Evolutionary conservation across 345 rosid species (phyloP).

Genomic region (Dimocarpus longan): DNA sequence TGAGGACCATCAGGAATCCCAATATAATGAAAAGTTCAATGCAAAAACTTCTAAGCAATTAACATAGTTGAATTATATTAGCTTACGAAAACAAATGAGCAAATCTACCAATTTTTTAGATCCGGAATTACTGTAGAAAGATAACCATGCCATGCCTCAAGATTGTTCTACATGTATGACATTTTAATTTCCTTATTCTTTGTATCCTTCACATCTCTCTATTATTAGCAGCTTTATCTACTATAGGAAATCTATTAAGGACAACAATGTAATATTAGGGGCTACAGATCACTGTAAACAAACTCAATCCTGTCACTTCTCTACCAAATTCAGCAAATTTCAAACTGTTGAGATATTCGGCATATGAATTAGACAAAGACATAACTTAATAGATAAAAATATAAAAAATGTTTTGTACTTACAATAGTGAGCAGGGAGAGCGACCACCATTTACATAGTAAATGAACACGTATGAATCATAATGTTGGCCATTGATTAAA

Average conservation of each 20-base stretch:
- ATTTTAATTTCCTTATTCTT: neutral
- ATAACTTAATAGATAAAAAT: slow-evolving; percentile 17
- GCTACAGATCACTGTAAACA: neutral
- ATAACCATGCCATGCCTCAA: neutral
- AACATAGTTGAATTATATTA: neutral
- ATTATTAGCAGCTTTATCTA: neutral
- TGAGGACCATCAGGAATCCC: neutral
- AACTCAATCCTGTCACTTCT: neutral
- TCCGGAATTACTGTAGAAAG: neutral
- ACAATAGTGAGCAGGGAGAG: slow-evolving; percentile 89
- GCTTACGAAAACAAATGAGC: neutral
- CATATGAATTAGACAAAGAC: neutral
- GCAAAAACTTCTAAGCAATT: neutral
- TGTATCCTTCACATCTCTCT: neutral
- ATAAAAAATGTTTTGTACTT: slow-evolving; percentile 41
- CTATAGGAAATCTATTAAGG: neutral
- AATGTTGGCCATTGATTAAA: slow-evolving; percentile 73
- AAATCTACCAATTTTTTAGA: neutral
- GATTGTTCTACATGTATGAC: neutral
- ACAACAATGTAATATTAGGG: neutral
- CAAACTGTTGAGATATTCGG: neutral
- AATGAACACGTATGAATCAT: slow-evolving; percentile 83
- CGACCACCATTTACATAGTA: slow-evolving; percentile 80
- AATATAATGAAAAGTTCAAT: neutral
- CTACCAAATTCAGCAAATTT: neutral